These are phyloP conservation scores for Cavenderia fasciculata DNA, from an alignment of 78 protist species.

Conservation along the genomic window DNA sequence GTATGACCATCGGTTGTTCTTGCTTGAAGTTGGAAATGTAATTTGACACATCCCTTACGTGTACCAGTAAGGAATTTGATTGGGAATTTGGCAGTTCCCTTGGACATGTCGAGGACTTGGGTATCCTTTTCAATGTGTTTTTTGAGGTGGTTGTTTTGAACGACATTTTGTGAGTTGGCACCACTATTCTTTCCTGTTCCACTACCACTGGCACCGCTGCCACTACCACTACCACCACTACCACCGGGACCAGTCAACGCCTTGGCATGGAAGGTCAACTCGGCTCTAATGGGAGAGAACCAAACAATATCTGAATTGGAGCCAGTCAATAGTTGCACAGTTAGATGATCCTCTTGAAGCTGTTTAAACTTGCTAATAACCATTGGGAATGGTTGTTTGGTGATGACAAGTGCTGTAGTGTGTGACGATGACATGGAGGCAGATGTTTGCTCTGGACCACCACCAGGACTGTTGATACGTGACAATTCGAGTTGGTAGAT, in stretches of 20 bases:
- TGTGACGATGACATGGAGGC: not conserved
- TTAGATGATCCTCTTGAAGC: slow-evolving; percentile 68
- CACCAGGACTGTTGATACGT: not conserved
- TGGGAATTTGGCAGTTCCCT: slow-evolving; percentile 68
- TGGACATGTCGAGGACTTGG: slow-evolving; percentile 24
- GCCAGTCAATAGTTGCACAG: slow-evolving; percentile 62
- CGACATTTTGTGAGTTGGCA: not conserved
- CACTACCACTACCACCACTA: not conserved
- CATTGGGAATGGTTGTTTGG: slow-evolving; percentile 81
- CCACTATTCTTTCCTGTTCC: too few species aligned
- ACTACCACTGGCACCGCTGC: not conserved
- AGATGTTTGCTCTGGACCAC: not conserved
- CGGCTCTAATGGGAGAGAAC: slow-evolving; percentile 52
- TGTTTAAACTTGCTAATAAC: slow-evolving; percentile 61
- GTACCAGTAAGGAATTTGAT: slow-evolving; percentile 73
- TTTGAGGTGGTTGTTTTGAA: slow-evolving; percentile 1
- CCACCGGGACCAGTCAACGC: not conserved
- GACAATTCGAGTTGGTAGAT: slow-evolving; percentile 34
- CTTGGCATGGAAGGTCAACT: slow-evolving; percentile 46
- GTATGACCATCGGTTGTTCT: slow-evolving; percentile 35
- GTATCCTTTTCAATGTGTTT: slow-evolving; percentile 77
- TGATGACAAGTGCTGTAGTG: slow-evolving; percentile 51
- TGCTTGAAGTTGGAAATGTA: slow-evolving; percentile 57
- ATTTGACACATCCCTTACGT: slow-evolving; percentile 56
- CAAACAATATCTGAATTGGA: slow-evolving; percentile 49